Evolutionary conservation across 2,329 filamentous ascomycete genomes (phyloP).

Genomic region (Hypoxylon sp.): DNA sequence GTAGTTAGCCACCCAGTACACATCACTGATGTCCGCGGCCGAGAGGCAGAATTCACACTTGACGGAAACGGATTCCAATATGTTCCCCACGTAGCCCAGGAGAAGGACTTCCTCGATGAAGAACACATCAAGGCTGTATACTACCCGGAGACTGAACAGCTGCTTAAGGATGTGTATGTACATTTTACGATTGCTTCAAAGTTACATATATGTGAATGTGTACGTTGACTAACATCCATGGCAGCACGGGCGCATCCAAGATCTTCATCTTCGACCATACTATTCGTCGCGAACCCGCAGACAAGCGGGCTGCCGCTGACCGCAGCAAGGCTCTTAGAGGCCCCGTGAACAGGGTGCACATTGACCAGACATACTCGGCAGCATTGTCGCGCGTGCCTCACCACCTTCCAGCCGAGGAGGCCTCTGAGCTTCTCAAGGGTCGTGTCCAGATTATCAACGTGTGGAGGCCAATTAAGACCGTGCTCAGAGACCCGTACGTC

Average conservation of each 20-base stretch:
- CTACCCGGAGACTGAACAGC: slow-evolving; percentile 79
- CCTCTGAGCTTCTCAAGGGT: slow-evolving; percentile 60
- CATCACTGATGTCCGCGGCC: slow-evolving; percentile 58
- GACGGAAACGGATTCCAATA: slow-evolving; percentile 60
- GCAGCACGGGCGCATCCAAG: slow-evolving; percentile 68
- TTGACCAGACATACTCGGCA: slow-evolving; percentile 69
- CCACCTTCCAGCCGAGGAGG: slow-evolving; percentile 63
- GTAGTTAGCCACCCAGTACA: slow-evolving; percentile 50
- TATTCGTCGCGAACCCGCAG: slow-evolving; percentile 59
- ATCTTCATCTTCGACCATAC: slow-evolving; percentile 76
- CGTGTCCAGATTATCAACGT: slow-evolving; percentile 71
- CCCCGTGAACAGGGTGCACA: slow-evolving; percentile 68
- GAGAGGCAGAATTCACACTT: slow-evolving; percentile 57
- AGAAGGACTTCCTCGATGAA: slow-evolving; percentile 66
- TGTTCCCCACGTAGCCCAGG: slow-evolving; percentile 50
- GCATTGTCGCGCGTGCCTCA: slow-evolving; percentile 59
- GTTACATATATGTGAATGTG: neutral
- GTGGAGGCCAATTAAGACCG: slow-evolving; percentile 66
- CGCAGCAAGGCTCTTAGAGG: slow-evolving; percentile 62
- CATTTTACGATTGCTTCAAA: neutral
- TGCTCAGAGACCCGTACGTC: slow-evolving; percentile 64
- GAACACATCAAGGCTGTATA: slow-evolving; percentile 75
- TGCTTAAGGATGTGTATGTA: slow-evolving; percentile 73
- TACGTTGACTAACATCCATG: slow-evolving; percentile 5
- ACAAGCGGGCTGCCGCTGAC: slow-evolving; percentile 68